These are phyloP conservation scores for Petunia axillaris DNA, from an alignment of 257 asterid species.

Conservation along the genomic window DNA sequence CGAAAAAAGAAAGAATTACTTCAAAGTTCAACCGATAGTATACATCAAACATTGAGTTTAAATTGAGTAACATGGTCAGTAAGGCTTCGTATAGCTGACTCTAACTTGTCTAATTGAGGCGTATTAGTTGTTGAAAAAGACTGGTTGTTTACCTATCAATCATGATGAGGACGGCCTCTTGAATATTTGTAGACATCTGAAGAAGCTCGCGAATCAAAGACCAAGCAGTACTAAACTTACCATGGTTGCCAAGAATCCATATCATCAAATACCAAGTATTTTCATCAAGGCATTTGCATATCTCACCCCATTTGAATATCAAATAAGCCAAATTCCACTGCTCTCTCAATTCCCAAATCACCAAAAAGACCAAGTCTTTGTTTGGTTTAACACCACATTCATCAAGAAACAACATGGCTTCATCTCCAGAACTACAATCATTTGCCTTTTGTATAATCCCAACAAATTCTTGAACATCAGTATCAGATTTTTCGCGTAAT, in stretches of 20 bases:
- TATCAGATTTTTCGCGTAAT: constrained; percentile 31
- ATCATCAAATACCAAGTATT: constrained; percentile 74
- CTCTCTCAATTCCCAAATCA: constrained; percentile 68
- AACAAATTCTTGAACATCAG: constrained; percentile 43
- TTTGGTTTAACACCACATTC: constrained; percentile 52
- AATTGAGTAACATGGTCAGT: no score
- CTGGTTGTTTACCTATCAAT: constrained; percentile 67
- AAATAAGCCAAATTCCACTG: constrained; percentile 89
- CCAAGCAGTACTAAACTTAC: constrained; percentile 91
- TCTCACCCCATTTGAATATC: constrained; percentile 85
- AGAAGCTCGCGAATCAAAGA: constrained; percentile 65
- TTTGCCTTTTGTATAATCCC: constrained; percentile 52
- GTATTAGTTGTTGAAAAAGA: neutral
- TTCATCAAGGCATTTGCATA: constrained; percentile 59
- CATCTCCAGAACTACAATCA: constrained; percentile 68
- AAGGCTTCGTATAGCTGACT: no score
- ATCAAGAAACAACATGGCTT: constrained; percentile 77
- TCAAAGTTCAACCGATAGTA: neutral
- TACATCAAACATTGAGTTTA: neutral
- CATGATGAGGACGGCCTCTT: constrained; percentile 71
- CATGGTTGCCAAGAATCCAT: constrained; percentile 84
- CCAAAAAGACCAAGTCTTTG: constrained; percentile 52
- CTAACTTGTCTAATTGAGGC: no score
- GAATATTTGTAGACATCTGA: constrained; percentile 53
- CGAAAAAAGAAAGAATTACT: neutral